These are phyloP conservation scores for Trametes cubensis DNA, from an alignment of 768 basidiomycete genomes.

Conservation along the genomic window DNA sequence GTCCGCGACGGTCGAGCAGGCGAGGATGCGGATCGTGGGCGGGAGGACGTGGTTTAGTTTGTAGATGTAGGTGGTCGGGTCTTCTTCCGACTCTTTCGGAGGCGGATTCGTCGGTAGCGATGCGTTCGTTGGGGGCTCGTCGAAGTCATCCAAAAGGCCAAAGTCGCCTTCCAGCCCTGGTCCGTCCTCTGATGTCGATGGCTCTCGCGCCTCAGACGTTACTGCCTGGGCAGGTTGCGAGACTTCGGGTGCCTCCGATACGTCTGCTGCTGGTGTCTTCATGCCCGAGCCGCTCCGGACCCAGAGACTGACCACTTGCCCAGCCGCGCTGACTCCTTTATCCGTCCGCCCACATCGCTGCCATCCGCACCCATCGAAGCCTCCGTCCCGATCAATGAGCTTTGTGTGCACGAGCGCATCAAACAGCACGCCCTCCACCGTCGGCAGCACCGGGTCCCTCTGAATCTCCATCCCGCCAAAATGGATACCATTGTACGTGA, in stretches of 20 bases:
- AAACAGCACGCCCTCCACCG: conserved; percentile 88
- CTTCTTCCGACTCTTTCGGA: neutral
- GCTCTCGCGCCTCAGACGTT: neutral
- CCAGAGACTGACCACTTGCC: conserved; percentile 92
- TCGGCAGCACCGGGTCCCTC: conserved; percentile 68
- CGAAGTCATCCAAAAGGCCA: conserved; percentile 41
- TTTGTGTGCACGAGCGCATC: conserved; percentile 75
- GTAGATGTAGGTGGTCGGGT: conserved; percentile 74
- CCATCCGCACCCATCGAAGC: conserved; percentile 88
- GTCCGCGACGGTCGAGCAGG: conserved; percentile 87
- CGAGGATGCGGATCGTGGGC: conserved; percentile 83
- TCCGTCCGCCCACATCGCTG: conserved; percentile 93
- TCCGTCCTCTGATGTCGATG: conserved; percentile 14
- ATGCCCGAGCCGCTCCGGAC: conserved; percentile 67
- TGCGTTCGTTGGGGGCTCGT: conserved; percentile 31
- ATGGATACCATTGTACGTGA: conserved; percentile 90
- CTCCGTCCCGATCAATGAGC: conserved; percentile 72
- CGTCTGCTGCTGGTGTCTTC: conserved; percentile 7
- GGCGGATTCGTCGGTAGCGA: conserved; percentile 18
- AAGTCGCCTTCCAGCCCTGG: conserved; percentile 43
- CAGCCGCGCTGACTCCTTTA: conserved; percentile 90
- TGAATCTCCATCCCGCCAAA: conserved; percentile 92
- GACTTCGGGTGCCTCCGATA: conserved; percentile 18
- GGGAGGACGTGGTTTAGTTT: conserved; percentile 89
- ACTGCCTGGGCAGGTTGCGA: neutral